phyloP scores from a whole-genome alignment of 768 basidiomycete species.

The Mycena rebaudengoi region DNA sequence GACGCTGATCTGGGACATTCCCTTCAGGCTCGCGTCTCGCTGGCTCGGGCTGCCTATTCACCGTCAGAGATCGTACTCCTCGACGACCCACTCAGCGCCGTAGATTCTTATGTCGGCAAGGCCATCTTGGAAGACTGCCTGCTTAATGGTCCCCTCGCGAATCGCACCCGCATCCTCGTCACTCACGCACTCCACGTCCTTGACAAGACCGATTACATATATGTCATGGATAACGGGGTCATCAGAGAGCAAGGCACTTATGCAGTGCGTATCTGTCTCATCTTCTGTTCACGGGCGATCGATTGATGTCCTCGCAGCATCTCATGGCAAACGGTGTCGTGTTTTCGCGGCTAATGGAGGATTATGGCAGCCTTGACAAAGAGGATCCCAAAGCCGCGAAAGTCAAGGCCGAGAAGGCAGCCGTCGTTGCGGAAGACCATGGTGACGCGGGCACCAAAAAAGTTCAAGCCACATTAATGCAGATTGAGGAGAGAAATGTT shows the following conservation, averaged over 20 bases:
- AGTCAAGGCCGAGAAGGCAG: conserved; percentile 12
- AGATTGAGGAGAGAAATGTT: conserved; percentile 63
- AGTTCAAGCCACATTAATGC: conserved; percentile 50
- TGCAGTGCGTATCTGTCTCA: conserved; percentile 39
- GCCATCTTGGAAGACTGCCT: conserved; percentile 71
- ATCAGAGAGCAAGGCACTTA: conserved; percentile 74
- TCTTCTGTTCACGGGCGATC: background rate
- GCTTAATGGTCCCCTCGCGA: conserved; percentile 57
- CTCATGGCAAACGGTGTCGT: conserved; percentile 52
- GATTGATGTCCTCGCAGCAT: conserved; percentile 39
- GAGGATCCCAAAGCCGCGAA: conserved; percentile 43
- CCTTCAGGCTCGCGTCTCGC: conserved; percentile 72
- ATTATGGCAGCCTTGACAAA: conserved; percentile 56
- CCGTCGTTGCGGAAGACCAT: background rate
- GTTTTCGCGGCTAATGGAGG: conserved; percentile 62
- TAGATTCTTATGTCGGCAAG: conserved; percentile 81
- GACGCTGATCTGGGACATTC: conserved; percentile 13
- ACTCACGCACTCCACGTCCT: conserved; percentile 69
- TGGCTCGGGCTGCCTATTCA: conserved; percentile 83
- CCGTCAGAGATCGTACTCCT: conserved; percentile 77
- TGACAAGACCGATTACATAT: conserved; percentile 68
- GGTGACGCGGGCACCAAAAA: conserved; percentile 21
- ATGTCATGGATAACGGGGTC: conserved; percentile 62
- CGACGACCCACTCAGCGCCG: conserved; percentile 84
- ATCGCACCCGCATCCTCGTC: conserved; percentile 67